Evolutionary conservation across 495 filamentous ascomycete species (phyloP), one percentile per base, ranked within the genome.

Genomic region (Penicillium angulare): DNA sequence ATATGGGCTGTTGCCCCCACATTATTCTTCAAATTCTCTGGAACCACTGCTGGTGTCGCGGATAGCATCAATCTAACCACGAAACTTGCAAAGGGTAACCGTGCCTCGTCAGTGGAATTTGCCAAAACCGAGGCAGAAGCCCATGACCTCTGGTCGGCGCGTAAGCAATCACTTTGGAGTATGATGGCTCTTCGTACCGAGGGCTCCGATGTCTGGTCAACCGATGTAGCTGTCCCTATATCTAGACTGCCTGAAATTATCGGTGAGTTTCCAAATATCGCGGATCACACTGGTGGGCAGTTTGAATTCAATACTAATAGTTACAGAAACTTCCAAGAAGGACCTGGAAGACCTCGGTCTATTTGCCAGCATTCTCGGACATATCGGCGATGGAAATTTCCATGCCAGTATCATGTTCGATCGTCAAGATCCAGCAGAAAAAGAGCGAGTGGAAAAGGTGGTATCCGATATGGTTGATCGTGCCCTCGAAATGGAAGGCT

Each of bases 371-470:
- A 87, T 91, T 12, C 73, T 95, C 0, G 89, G 86, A 4, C 89
- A 93, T 53, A 80, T 93, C 40, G 89, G 89, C 1, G 88, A 93
- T 60, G 89, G 90, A 5, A 96, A 96, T 63, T 95, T 95, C 65
- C 90, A 96, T 64, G 86, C 87, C 63, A 85, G 81, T 59, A 88
- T 96, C 56, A 82, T 95, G 63, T 96, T 63, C 31, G 47, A 67
- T 18, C 59, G 91, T 51, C 79, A 88, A 17, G 79, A 73, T 5
- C 83, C 91, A 56, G 70, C 74, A 9, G 79, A 80, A 15, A 82
- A 81, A 41, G 43, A 50, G 16, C 47, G 46, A 0, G 88, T 93
- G 1, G 82, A 90, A 61, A 75, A 68, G n/a, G 88, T 86, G 47
- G 88, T 95, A 16, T 77, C 86, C 55, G 83, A 85, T 48, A 93